phyloP scores from a whole-genome alignment of 305 asterid species.

The Solanum hybrid region DNA sequence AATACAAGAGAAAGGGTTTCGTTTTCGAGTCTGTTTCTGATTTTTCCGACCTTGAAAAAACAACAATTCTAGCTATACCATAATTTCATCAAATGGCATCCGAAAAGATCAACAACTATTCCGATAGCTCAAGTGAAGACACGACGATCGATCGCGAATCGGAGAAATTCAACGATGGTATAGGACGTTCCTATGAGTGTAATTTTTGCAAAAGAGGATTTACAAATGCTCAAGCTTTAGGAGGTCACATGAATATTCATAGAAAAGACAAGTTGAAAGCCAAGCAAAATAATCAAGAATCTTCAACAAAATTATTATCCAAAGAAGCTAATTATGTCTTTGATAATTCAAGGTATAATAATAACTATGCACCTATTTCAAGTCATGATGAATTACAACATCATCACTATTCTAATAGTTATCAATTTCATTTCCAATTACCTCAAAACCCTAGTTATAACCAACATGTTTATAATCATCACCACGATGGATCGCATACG shows the following conservation, averaged over 20 bases:
- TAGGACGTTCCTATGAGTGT: slow-evolving; percentile 54
- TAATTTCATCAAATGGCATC: slow-evolving; percentile 10
- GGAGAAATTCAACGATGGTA: slow-evolving; percentile 23
- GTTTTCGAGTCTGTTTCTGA: not conserved
- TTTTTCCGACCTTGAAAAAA: not conserved
- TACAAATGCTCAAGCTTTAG: slow-evolving; percentile 75
- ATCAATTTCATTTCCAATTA: slow-evolving; percentile 16
- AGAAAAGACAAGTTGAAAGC: slow-evolving; percentile 47
- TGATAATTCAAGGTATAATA: not conserved
- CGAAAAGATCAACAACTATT: slow-evolving; percentile 2
- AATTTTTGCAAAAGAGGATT: slow-evolving; percentile 62
- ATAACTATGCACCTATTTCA: slow-evolving; percentile 3
- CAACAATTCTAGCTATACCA: not conserved
- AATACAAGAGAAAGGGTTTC: not conserved
- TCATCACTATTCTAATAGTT: not conserved
- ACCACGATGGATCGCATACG: not conserved
- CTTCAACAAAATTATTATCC: slow-evolving; percentile 1
- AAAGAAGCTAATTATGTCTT: slow-evolving; percentile 1
- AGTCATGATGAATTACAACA: slow-evolving; percentile 6
- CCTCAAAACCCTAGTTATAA: slow-evolving; percentile 11
- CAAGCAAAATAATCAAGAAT: slow-evolving; percentile 16
- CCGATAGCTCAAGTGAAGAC: slow-evolving; percentile 14
- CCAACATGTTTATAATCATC: not conserved
- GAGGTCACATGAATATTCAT: slow-evolving; percentile 83
- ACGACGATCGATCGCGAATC: slow-evolving; percentile 9